Percentiles rank a stretch among this genome's conserved stretches.
Conservation (phyloP, 345 rosid species). For the Syzygium oleosum region DNA sequence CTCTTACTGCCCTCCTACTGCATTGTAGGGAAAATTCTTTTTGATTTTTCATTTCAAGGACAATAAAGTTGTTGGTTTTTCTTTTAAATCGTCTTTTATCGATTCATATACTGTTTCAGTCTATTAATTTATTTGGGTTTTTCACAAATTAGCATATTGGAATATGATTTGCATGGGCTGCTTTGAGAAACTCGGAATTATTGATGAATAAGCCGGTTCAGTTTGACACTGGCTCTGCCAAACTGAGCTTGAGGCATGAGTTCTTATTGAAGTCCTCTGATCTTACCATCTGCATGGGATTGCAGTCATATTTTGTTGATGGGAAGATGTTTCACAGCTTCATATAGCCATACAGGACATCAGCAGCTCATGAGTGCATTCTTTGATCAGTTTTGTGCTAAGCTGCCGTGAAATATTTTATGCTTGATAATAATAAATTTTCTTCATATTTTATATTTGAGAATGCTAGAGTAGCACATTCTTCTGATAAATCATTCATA, state of each 20-base stretch:
- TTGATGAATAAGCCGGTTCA: background rate
- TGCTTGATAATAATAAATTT: too few species aligned
- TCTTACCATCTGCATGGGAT: background rate
- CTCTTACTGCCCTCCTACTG: background rate
- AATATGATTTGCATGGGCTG: background rate
- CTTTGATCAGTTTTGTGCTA: background rate
- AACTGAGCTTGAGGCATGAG: background rate
- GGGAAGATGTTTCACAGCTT: background rate
- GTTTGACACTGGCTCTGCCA: background rate
- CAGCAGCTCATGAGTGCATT: background rate
- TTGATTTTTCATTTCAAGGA: background rate
- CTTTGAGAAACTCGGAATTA: background rate
- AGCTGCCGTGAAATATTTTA: background rate
- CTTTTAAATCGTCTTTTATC: background rate
- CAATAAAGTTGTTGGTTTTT: background rate
- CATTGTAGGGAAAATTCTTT: background rate
- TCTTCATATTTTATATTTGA: background rate
- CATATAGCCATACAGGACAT: background rate
- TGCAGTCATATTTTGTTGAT: background rate
- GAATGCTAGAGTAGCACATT: background rate
- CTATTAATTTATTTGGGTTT: background rate
- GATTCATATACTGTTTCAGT: background rate
- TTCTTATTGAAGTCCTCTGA: background rate
- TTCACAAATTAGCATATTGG: background rate
- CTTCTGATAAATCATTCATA: background rate